Conservation (phyloP, 495 filamentous ascomycete species). For the Physcia stellaris region DNA sequence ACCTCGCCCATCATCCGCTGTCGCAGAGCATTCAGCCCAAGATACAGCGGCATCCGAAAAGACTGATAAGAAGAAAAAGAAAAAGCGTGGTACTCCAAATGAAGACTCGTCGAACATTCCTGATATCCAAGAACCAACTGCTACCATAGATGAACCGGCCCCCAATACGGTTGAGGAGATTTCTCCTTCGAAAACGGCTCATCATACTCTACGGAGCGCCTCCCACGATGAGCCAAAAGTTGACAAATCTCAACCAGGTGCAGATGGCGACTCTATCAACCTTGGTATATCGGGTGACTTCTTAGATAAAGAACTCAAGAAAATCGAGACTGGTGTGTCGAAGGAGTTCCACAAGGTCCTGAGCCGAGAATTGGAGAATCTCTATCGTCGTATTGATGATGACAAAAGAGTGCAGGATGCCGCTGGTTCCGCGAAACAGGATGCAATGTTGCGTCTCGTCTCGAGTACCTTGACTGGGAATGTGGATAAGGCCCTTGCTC, state of each 20-base stretch:
- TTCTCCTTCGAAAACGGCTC: background rate
- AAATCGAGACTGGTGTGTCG: constrained; percentile 40
- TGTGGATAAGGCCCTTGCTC: constrained; percentile 63
- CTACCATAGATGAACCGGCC: background rate
- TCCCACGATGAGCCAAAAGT: background rate
- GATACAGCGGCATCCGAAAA: constrained; percentile 24
- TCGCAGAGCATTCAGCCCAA: background rate
- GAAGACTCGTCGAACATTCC: background rate
- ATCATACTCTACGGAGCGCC: no score
- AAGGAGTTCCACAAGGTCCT: constrained; percentile 42
- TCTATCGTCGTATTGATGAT: constrained; percentile 50
- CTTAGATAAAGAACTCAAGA: constrained; percentile 38
- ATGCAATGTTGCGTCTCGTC: constrained; percentile 72
- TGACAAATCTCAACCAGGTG: constrained; percentile 4
- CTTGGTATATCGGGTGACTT: constrained; percentile 25
- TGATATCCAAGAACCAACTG: background rate
- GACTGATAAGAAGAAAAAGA: constrained; percentile 45
- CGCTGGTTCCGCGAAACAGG: constrained; percentile 53
- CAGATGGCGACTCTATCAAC: constrained; percentile 15
- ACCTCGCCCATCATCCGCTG: background rate
- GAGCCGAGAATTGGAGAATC: constrained; percentile 38
- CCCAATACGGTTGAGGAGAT: background rate
- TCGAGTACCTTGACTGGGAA: constrained; percentile 81
- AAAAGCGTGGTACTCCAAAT: constrained; percentile 29
- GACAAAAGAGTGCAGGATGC: constrained; percentile 52